Base-by-base conservation (phyloP, 257 asterid genomes). In the Cinchona pubescens region DNA sequence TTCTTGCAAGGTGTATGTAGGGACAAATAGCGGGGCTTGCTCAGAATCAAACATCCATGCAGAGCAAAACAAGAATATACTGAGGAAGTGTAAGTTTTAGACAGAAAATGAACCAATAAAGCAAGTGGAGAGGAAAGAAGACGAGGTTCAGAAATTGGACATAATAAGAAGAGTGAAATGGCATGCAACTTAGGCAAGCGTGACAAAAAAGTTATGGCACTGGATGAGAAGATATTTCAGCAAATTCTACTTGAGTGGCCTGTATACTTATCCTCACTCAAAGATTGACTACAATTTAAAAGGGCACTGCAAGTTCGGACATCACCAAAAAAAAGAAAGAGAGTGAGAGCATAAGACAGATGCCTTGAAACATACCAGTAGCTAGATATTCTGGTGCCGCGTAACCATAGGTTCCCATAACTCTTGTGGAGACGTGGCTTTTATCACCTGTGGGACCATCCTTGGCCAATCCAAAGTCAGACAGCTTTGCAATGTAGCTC, bases 401-500 rank as follows among this genome's bases (percentile, higher is more conserved):
- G 71, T 91, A 93, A 72, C 98, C 96, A 67, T 88, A 85, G 38
- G 97, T 91, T 55, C 96, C 98, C 90, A 88, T 87, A 71, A 88
- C 91, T 83, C 96, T 81, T 0, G 98, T 86, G 32, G 96, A 85
- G 66, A 90, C 96, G 12, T 91, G 89, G 81, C 92, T 91, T 76
- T 88, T 84, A 67, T 87, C 97, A 9, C 95, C 97, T 1, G 90
- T 81, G 0, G 93, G 95, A 46, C 97, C 97, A 78, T 90, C 97
- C 87, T 90, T 88, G 69, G 96, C 98, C 90, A 91, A 80, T 75
- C 98, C 98, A 70, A 93, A 93, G 83, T 93, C 97, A 25, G 97
- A 93, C n/a, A 93, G 96, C 85, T 91, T 93, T 34, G 96, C 96
- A 72, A 87, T 88, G 89, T 91, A 93, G 73, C 81, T 86, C 98